Conservation (phyloP, 441 rosid species). For the Euphorbia schlechtendalii region DNA sequence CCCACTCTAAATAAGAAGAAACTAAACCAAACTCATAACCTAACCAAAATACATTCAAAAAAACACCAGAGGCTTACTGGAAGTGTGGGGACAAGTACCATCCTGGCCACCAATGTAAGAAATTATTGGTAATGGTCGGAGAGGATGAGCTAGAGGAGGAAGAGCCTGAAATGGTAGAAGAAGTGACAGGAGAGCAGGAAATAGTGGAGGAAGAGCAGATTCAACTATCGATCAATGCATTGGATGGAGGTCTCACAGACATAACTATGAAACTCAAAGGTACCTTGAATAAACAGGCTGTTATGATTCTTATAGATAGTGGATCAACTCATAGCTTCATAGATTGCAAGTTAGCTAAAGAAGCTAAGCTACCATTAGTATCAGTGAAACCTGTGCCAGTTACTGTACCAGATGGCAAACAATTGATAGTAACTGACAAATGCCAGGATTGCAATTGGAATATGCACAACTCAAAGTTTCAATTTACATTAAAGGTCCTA, state of each 20-base stretch:
- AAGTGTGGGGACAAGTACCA: not conserved
- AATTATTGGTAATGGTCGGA: not conserved
- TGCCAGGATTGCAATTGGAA: not conserved
- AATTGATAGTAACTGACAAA: no score
- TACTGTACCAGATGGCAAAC: not conserved
- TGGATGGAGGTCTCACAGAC: not conserved
- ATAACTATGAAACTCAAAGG: no score
- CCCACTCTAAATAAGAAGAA: no score
- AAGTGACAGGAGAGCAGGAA: no score
- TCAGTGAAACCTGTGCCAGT: not conserved
- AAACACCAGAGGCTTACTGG: not conserved
- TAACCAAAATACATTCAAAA: no score
- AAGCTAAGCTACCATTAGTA: not conserved
- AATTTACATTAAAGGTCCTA: not conserved
- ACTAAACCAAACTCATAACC: no score
- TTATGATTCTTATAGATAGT: not conserved
- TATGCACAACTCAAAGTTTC: not conserved
- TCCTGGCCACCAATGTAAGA: not conserved
- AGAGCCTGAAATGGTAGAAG: not conserved
- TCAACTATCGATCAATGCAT: not conserved
- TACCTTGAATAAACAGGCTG: not conserved
- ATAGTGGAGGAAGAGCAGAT: no score
- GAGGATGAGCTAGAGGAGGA: no score
- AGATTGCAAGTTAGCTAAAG: not conserved
- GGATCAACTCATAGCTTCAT: not conserved